Evolutionary conservation across 495 filamentous ascomycete genomes (phyloP).

Genomic region (Trichoderma parareesei): DNA sequence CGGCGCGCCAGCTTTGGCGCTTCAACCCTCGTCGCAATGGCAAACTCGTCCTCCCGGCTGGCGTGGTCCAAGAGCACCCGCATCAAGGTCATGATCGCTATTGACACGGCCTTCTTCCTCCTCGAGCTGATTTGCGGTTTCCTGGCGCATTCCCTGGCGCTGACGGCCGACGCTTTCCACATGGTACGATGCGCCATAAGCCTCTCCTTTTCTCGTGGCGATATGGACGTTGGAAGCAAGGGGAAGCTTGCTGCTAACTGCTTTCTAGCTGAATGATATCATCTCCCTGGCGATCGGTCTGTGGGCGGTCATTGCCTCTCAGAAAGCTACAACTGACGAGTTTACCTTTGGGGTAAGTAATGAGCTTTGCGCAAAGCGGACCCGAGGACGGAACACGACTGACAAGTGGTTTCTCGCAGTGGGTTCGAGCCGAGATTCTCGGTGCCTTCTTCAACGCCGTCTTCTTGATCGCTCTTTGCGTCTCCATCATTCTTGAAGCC

Average conservation of each 20-base stretch:
- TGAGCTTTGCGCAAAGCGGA: constrained; percentile 12
- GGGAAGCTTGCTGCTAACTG: neutral
- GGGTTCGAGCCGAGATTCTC: constrained; percentile 96
- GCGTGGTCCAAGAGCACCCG: constrained; percentile 85
- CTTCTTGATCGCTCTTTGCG: constrained; percentile 88
- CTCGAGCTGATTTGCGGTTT: constrained; percentile 82
- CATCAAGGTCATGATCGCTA: constrained; percentile 85
- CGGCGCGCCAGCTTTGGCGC: constrained; percentile 1
- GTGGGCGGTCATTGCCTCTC: constrained; percentile 88
- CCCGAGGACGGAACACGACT: neutral
- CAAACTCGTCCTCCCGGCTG: constrained; percentile 43
- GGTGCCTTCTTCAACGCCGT: constrained; percentile 94
- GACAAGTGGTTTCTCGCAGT: constrained; percentile 38
- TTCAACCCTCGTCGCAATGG: neutral
- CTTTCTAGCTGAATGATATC: constrained; percentile 78
- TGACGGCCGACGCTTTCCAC: constrained; percentile 95
- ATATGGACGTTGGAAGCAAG: neutral
- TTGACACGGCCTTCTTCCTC: constrained; percentile 84
- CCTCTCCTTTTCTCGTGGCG: constrained; percentile 1
- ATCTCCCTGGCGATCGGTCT: constrained; percentile 84
- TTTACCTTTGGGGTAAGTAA: constrained; percentile 85
- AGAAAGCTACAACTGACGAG: constrained; percentile 69
- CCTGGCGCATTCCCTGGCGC: constrained; percentile 77
- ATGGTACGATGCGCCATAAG: constrained; percentile 54
- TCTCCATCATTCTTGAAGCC: constrained; percentile 93